phyloP scores from a whole-genome alignment of 176 grass and related monocot genomes.

The bread wheat (Triticum aestivum) region IWGSC_CS_RefSeq_v2.1 NC_057810.1:420553331-420553830 shows the following conservation, averaged over 20 bases:
- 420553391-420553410: constrained; percentile 99
- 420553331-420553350: constrained; percentile 29
- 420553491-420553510: constrained; percentile 52
- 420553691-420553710: background rate
- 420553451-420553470: constrained; percentile 89
- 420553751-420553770: background rate
- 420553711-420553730: background rate
- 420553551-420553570: constrained; percentile 15
- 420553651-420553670: background rate
- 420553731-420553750: background rate
- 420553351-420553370: background rate
- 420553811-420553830: background rate
- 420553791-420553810: background rate
- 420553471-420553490: constrained; percentile 78
- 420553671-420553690: background rate
- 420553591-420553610: constrained; percentile 23
- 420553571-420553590: constrained; percentile 43
- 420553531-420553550: constrained; percentile 15
- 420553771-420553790: constrained; percentile 24
- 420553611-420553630: constrained; percentile 13
- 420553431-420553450: constrained; percentile 85
- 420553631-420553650: constrained; percentile 6
- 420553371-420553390: constrained; percentile 3
- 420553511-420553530: constrained; percentile 67
- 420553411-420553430: constrained; percentile 90